Percentiles rank a stretch among this genome's conserved stretches.
Conservation (phyloP, 345 rosid genomes). For the Luvunga scandens region DNA sequence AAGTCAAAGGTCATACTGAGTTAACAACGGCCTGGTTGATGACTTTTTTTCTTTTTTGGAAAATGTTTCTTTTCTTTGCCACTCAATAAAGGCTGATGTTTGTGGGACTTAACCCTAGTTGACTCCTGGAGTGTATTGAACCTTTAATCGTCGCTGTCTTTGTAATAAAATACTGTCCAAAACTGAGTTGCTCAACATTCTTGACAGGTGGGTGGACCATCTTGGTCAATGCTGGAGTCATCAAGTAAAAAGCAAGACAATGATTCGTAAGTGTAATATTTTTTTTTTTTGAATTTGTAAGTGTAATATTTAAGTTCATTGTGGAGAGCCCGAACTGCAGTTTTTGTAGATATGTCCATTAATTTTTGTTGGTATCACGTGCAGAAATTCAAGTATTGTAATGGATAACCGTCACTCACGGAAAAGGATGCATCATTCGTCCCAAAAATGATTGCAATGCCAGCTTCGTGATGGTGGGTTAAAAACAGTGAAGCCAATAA, state of each 20-base stretch:
- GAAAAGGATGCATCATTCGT: slow-evolving; percentile 40
- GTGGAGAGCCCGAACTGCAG: background rate
- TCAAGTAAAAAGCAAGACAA: slow-evolving; percentile 49
- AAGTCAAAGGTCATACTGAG: background rate
- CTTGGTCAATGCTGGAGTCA: slow-evolving; percentile 39
- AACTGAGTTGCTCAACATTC: slow-evolving; percentile 10
- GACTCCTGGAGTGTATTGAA: background rate
- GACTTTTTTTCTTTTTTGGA: background rate
- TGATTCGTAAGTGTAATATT: slow-evolving; percentile 45
- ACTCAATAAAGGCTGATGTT: background rate
- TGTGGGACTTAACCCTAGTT: background rate
- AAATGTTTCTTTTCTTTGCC: background rate
- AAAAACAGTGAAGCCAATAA: slow-evolving; percentile 7
- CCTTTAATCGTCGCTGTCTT: background rate
- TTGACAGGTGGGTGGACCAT: slow-evolving; percentile 50
- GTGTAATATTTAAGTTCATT: slow-evolving; percentile 11
- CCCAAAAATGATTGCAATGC: slow-evolving; percentile 18
- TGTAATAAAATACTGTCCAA: background rate
- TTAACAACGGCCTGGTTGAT: background rate
- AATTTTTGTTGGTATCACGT: slow-evolving; percentile 13
- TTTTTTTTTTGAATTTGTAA: too few relatives aligned
- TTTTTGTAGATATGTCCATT: background rate
- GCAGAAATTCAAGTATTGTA: slow-evolving; percentile 38
- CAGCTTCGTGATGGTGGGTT: background rate
- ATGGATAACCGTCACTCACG: slow-evolving; percentile 22